Conservation (phyloP, 768 basidiomycete genomes). For the Serendipita sp. region DNA sequence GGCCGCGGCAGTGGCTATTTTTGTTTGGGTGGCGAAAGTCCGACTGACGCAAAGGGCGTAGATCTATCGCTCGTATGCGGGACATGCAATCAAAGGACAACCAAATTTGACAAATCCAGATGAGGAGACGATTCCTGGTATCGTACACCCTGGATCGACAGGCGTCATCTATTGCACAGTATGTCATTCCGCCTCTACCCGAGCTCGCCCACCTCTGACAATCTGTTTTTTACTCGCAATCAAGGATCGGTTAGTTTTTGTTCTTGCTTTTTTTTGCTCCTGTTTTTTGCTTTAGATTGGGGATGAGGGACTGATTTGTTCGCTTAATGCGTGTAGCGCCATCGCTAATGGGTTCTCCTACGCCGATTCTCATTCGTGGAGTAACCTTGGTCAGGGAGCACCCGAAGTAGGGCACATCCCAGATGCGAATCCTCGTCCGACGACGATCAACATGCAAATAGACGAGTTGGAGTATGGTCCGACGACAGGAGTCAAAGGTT, state of each 20-base stretch:
- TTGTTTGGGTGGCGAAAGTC: neutral
- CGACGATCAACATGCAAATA: slow-evolving; percentile 42
- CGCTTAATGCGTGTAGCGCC: slow-evolving; percentile 22
- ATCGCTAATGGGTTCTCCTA: slow-evolving; percentile 88
- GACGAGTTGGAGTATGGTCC: slow-evolving; percentile 84
- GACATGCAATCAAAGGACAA: slow-evolving; percentile 43
- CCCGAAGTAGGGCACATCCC: slow-evolving; percentile 81
- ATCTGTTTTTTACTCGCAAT: no score
- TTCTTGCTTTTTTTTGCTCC: no score
- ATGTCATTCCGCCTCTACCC: slow-evolving; percentile 20
- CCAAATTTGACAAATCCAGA: slow-evolving; percentile 55
- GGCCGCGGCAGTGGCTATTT: neutral
- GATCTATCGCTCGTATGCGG: slow-evolving; percentile 25
- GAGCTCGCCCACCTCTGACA: no score
- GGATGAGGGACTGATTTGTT: no score
- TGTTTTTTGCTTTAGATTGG: neutral
- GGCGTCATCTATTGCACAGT: slow-evolving; percentile 72
- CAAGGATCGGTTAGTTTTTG: no score
- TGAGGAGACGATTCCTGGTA: slow-evolving; percentile 78
- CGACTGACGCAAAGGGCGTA: neutral
- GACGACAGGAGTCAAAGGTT: slow-evolving; percentile 78
- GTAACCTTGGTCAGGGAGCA: slow-evolving; percentile 82
- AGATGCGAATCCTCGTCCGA: slow-evolving; percentile 48
- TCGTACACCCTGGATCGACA: slow-evolving; percentile 53
- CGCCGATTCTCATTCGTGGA: slow-evolving; percentile 44